Conservation (phyloP, 2,329 filamentous ascomycete genomes). For the Cytospora paraplurivora region DNA sequence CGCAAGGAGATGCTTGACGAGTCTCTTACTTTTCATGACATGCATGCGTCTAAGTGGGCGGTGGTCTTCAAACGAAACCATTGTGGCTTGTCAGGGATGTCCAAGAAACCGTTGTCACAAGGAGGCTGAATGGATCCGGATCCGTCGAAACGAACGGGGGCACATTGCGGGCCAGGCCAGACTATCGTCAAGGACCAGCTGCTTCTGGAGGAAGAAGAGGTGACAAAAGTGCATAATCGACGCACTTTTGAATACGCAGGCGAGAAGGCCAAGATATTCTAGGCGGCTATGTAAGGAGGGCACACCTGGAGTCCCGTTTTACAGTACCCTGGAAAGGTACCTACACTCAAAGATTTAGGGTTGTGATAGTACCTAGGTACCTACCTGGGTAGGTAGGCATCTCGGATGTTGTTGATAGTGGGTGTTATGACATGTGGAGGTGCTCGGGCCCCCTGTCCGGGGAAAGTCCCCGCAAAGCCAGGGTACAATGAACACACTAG, state of each 20-base stretch:
- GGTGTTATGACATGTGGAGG: background rate
- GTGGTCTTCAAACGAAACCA: background rate
- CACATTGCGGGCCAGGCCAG: too few species aligned
- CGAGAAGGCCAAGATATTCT: background rate
- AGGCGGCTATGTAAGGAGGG: background rate
- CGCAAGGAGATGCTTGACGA: too few species aligned
- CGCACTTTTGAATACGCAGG: background rate
- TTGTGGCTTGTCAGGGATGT: too few species aligned
- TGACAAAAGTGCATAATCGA: background rate
- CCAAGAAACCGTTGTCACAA: too few species aligned
- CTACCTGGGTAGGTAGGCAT: too few species aligned
- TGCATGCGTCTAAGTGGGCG: background rate
- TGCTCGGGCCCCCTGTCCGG: constrained; percentile 4
- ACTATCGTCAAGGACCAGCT: background rate
- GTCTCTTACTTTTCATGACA: too few species aligned
- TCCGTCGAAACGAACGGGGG: background rate
- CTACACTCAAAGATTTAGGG: background rate
- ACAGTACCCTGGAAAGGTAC: too few species aligned
- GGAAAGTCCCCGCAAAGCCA: background rate
- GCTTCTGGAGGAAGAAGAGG: background rate
- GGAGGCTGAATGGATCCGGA: background rate
- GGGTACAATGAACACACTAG: background rate
- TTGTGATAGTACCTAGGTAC: too few species aligned
- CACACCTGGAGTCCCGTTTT: background rate
- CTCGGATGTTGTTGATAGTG: background rate